These are phyloP conservation scores for Ammopiptanthus mongolicus DNA, from an alignment of 306 rosid genomes.

Conservation along the genomic window DNA sequence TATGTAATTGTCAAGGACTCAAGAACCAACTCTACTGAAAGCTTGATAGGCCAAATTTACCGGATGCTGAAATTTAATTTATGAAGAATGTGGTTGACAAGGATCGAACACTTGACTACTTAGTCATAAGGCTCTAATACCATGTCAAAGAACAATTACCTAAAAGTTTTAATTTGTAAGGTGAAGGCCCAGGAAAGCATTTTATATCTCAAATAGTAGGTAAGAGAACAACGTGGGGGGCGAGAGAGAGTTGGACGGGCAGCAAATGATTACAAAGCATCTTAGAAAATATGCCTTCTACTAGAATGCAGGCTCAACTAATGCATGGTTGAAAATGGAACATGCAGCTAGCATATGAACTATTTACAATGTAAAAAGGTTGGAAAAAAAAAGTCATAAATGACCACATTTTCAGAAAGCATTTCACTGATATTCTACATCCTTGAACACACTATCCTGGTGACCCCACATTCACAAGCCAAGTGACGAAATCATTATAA, in stretches of 20 bases:
- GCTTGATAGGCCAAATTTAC: background rate
- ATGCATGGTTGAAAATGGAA: background rate
- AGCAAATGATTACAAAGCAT: background rate
- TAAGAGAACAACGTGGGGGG: background rate
- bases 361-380: background rate
- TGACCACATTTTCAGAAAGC: background rate
- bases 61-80: background rate
- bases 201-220: background rate
- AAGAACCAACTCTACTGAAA: background rate
- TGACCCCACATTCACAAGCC: conserved; percentile 2
- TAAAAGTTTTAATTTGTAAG: background rate
- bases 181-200: background rate
- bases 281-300: background rate
- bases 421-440: background rate
- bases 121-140: background rate
- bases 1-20: background rate
- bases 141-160: background rate
- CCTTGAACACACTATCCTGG: background rate
- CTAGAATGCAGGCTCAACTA: background rate
- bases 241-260: background rate
- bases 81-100: background rate
- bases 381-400: background rate
- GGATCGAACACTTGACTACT: background rate
- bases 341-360: background rate
- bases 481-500: background rate